Percentiles rank a stretch among this genome's conserved stretches.
Evolutionary conservation across 75 land plant species (phyloP).

Genomic region (Picea sitchensis): DNA sequence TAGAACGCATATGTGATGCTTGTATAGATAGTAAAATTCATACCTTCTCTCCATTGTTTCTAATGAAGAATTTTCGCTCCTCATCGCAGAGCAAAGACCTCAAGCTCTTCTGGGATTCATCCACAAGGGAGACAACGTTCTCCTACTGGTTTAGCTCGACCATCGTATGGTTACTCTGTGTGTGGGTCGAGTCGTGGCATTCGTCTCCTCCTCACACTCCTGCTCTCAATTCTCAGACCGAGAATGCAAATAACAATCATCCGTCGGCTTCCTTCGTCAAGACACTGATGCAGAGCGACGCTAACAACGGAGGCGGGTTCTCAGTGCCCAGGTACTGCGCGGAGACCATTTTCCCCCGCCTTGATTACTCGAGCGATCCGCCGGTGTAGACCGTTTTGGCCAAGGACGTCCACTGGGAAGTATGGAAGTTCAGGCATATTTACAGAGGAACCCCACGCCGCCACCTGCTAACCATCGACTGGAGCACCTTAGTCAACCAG

Average conservation of each 20-base stretch:
- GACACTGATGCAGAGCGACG: slow-evolving; percentile 89
- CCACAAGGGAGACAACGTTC: too few relatives aligned
- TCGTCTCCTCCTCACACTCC: not conserved
- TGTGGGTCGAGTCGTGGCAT: not conserved
- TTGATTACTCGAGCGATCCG: slow-evolving; percentile 81
- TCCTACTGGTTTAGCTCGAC: too few relatives aligned
- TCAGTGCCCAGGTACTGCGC: slow-evolving; percentile 91
- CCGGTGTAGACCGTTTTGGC: slow-evolving; percentile 83
- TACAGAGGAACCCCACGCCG: slow-evolving; percentile 90
- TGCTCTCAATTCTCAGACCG: not conserved
- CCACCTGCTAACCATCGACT: slow-evolving; percentile 84
- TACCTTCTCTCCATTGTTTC: too few relatives aligned
- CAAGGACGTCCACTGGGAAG: slow-evolving; percentile 80
- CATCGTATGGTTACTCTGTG: too few relatives aligned
- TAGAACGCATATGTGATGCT: too few relatives aligned
- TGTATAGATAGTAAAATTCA: too few relatives aligned
- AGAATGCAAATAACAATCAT: slow-evolving; percentile 30
- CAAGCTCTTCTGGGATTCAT: too few relatives aligned
- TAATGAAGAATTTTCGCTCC: too few relatives aligned
- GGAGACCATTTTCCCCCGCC: slow-evolving; percentile 84
- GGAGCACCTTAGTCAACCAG: slow-evolving; percentile 88
- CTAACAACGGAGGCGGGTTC: slow-evolving; percentile 93
- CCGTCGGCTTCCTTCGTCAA: slow-evolving; percentile 82
- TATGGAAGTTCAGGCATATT: slow-evolving; percentile 91
- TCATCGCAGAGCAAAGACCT: too few relatives aligned